Percentiles rank a stretch among this genome's conserved stretches.
phyloP scores from a whole-genome alignment of 495 filamentous ascomycete species.

The Penicillium argentinense region DNA sequence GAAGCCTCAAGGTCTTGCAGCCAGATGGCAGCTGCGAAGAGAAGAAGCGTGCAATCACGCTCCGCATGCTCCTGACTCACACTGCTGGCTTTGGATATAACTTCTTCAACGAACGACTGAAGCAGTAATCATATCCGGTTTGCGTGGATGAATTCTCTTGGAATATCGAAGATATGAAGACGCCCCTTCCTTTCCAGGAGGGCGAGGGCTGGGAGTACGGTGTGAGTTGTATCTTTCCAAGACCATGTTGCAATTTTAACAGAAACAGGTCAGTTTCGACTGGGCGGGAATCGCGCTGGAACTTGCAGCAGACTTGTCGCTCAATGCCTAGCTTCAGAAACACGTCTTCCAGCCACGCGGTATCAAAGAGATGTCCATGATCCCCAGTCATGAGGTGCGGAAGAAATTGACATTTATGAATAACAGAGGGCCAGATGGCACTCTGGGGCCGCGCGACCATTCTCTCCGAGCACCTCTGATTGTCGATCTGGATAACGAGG shows the following conservation, averaged over 20 bases:
- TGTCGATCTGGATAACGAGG: conserved; percentile 26
- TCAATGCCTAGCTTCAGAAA: conserved; percentile 56
- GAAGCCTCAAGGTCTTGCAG: conserved; percentile 44
- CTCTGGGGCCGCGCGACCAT: conserved; percentile 46
- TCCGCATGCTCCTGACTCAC: conserved; percentile 62
- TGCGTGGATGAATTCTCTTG: conserved; percentile 58
- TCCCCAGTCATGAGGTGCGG: conserved; percentile 53
- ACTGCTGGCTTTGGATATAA: conserved; percentile 37
- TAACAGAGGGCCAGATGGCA: conserved; percentile 38
- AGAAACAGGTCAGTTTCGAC: conserved; percentile 50
- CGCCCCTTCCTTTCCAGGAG: conserved; percentile 58
- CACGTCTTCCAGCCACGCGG: conserved; percentile 58
- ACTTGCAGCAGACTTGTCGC: conserved; percentile 45
- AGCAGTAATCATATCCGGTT: conserved; percentile 42
- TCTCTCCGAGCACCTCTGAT: conserved; percentile 43
- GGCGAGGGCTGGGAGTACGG: conserved; percentile 59
- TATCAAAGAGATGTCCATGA: conserved; percentile 53
- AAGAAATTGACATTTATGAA: conserved; percentile 51
- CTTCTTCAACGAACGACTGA: conserved; percentile 51
- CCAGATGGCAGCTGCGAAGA: conserved; percentile 45
- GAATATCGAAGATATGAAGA: conserved; percentile 36
- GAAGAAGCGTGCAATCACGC: conserved; percentile 55
- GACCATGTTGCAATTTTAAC: background rate
- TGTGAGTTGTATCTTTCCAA: conserved; percentile 29
- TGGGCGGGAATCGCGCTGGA: conserved; percentile 61